Base-by-base conservation (phyloP, 2,329 filamentous ascomycete species). In the Stagonosporopsis vannaccii region DNA sequence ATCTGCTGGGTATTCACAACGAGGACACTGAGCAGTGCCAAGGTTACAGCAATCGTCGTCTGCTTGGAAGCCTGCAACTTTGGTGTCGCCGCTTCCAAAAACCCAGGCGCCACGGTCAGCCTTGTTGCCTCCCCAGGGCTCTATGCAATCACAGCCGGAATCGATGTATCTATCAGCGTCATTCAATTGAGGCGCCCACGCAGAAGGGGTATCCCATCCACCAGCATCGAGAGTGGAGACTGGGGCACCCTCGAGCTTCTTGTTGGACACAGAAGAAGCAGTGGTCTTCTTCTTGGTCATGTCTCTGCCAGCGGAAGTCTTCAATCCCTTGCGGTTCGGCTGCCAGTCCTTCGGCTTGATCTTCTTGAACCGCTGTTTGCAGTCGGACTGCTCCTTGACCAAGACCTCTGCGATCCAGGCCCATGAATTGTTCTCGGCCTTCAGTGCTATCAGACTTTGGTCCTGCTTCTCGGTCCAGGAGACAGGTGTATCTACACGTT, bases 271-370 rank as follows among this genome's bases (percentile, higher is more conserved):
- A 7, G 30, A 32, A 32, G 12, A 5, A 30, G 4, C 28, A 3
- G 13, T n/a, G 15, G 30, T 15, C 13, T 32, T 28, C 23, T 42
- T 42, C 23, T 42, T 28, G 2, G 39, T 13, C 22, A 3, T 17
- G 5, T 17, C 39, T 15, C 28, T 28, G 30, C 30, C 13, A n/a
- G 4, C 15, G n/a, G 12, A 5, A n/a, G 30, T 6, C 15, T 32
- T 32, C 15, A 13, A 32, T 5, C 30, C 13, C 15, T 50, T 50
- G 37, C 36, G 11, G 12, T 11, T 26, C 9, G 33, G 19, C 17
- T 20, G 33, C 36, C 54, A 51, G 23, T 17, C 23, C 8, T 44
- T 35, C 6, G 42, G 35, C 30, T 41, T 47, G 47, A 56, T 47
- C 32, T 47, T 4, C 19, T 39, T 25, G 35, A 47, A 51, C n/a